Evolutionary conservation across 345 rosid genomes (phyloP).

Genomic region (Barbarea vulgaris): DNA sequence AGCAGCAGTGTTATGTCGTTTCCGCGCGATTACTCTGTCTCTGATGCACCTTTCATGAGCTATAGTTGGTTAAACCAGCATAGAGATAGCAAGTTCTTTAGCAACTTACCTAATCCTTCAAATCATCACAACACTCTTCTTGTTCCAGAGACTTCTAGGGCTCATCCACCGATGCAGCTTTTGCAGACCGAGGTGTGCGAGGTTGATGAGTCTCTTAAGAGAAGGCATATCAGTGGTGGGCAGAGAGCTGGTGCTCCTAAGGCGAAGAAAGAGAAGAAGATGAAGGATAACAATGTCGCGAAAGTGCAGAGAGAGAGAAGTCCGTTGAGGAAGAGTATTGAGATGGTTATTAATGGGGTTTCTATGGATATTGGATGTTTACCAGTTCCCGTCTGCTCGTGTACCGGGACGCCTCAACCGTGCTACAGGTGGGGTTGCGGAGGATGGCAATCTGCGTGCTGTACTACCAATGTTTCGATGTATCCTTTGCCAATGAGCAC

Average conservation of each 20-base stretch:
- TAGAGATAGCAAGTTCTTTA: conserved; percentile 65
- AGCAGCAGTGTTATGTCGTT: conserved; percentile 53
- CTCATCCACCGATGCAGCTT: conserved; percentile 70
- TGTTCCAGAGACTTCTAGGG: conserved; percentile 56
- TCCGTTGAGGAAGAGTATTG: conserved; percentile 76
- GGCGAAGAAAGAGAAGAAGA: conserved; percentile 77
- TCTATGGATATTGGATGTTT: conserved; percentile 81
- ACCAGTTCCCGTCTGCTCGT: conserved; percentile 88
- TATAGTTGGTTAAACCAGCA: conserved; percentile 70
- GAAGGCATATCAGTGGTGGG: conserved; percentile 50
- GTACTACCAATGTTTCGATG: conserved; percentile 85
- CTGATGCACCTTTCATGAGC: conserved; percentile 63
- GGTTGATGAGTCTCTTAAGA: conserved; percentile 51
- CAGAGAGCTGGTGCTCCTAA: conserved; percentile 55
- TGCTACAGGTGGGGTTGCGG: conserved; percentile 98
- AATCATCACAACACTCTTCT: conserved; percentile 46
- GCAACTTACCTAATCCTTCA: conserved; percentile 50
- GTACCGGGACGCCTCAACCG: conserved; percentile 81
- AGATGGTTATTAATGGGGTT: conserved; percentile 77
- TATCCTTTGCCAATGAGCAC: conserved; percentile 93
- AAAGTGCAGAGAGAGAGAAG: conserved; percentile 47
- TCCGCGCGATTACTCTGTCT: conserved; percentile 59
- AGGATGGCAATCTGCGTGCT: conserved; percentile 97
- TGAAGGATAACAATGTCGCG: conserved; percentile 60
- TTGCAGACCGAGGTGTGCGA: conserved; percentile 68